Evolutionary conservation across 1,284 basidiomycete genomes (phyloP), one percentile per base, ranked within the genome.

Genomic region (Xerocomus minutiporus): DNA sequence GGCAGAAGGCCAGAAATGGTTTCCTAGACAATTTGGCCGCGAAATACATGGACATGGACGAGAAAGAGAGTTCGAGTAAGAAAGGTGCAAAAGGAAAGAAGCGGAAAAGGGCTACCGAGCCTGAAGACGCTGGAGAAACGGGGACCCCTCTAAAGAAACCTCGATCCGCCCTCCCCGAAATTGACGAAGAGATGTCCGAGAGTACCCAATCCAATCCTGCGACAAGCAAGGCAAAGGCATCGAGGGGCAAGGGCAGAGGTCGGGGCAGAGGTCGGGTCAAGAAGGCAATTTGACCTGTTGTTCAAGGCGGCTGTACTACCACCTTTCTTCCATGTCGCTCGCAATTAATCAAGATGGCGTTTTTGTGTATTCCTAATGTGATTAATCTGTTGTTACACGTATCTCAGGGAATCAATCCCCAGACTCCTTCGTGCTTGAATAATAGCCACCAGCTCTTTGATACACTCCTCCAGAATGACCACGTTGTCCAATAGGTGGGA

Each of bases 401-500:
- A 91, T 60, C 86, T 80, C 57, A 91, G 71, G 29, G 82, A 79
- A 73, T 97, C 94, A 58, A 97, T 88, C 0, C 94, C 94, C 55
- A 95, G 73, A 67, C 86, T 88, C 61, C 91, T 76, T 57, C 95
- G 76, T 23, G 90, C 91, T 70, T 90, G 87, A 51, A 97, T 82
- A 54, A 96, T 86, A 20, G 91, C 91, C 29, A 88, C 84, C 46
- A 97, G 73, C 70, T 99, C 96, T 74, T 98, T 97, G 62, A 98
- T 87, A 54, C 88, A 88, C 72, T 99, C 96, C 71, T 99, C 95
- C 56, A 99, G 70, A 48, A 99, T 84, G 20, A 99, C 93, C 26
- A 95, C 88, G 65, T 99, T 98, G 69, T 99, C 97, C 62, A 99
- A 73, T 53, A 97, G 68, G 58, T 83, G 84, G 29, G 91, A 94